phyloP scores from a whole-genome alignment of 768 basidiomycete species.

The Lactifluus hygrophoroides region DNA sequence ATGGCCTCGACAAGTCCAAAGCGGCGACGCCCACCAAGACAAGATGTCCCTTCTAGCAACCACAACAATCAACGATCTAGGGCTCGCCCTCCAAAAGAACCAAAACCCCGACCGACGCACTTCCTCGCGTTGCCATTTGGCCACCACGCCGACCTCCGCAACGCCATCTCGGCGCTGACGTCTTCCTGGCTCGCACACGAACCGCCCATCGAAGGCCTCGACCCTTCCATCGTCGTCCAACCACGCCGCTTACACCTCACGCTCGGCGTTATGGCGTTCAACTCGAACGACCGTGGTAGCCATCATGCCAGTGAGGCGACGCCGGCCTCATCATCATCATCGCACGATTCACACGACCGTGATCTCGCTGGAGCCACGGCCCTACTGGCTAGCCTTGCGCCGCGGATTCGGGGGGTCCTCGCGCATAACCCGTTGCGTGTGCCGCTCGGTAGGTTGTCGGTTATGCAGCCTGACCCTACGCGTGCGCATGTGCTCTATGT shows the following conservation, averaged over 20 bases:
- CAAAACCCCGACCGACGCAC: slow-evolving; percentile 1
- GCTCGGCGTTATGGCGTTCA: slow-evolving; percentile 63
- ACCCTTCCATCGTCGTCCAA: slow-evolving; percentile 48
- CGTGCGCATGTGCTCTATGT: slow-evolving; percentile 50
- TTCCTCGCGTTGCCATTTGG: slow-evolving; percentile 21
- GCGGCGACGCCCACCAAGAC: background rate
- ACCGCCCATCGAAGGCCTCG: slow-evolving; percentile 43
- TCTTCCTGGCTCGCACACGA: slow-evolving; percentile 24
- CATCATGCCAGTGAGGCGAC: no score
- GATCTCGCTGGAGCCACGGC: slow-evolving; percentile 24
- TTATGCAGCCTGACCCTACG: slow-evolving; percentile 37
- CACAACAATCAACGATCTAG: background rate
- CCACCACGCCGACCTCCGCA: slow-evolving; percentile 27
- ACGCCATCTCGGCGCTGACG: slow-evolving; percentile 24
- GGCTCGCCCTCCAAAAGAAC: background rate
- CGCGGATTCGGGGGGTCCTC: slow-evolving; percentile 38
- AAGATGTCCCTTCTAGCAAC: background rate
- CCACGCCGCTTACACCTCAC: slow-evolving; percentile 61
- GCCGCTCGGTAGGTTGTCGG: slow-evolving; percentile 40
- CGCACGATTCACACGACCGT: no score
- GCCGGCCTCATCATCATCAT: no score
- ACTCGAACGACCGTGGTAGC: no score
- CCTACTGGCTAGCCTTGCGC: slow-evolving; percentile 24
- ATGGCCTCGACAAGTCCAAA: background rate
- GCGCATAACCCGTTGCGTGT: slow-evolving; percentile 28